Evolutionary conservation across 495 filamentous ascomycete genomes (phyloP).

Genomic region (Cairneyella variabilis): DNA sequence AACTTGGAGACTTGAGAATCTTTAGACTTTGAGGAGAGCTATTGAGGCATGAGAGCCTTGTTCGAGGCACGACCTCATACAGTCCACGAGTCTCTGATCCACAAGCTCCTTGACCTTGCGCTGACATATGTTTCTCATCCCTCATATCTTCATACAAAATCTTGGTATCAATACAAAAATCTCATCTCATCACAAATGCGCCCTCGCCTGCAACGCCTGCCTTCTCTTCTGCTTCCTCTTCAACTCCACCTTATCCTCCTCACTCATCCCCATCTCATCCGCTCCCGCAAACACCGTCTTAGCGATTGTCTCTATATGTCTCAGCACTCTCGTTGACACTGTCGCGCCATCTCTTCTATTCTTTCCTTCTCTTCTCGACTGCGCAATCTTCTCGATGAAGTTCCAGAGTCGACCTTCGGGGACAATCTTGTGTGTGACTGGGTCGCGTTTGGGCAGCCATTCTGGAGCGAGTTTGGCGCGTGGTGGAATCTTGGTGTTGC

Average conservation of each 20-base stretch:
- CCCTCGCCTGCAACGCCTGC: conserved; percentile 38
- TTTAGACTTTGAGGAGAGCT: no score
- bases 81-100: no score
- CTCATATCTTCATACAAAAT: no score
- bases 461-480: conserved; percentile 65
- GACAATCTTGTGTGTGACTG: conserved; percentile 49
- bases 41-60: no score
- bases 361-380: conserved; percentile 84
- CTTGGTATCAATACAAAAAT: no score
- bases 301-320: conserved; percentile 35
- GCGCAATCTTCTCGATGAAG: conserved; percentile 83
- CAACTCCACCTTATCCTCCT: conserved; percentile 20
- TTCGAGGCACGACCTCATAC: no score
- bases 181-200: conserved; percentile 47
- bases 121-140: no score
- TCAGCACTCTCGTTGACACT: conserved; percentile 77
- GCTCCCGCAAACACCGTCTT: conserved; percentile 44
- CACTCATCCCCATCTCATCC: conserved; percentile 15
- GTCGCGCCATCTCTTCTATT: conserved; percentile 89
- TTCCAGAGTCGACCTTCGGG: conserved; percentile 78
- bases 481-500: conserved; percentile 52
- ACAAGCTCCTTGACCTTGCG: no score
- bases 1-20: no score
- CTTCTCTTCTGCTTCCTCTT: conserved; percentile 36
- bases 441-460: conserved; percentile 71